phyloP scores from a whole-genome alignment of 192 early-diverging fungal species.

The Hyaloraphidium curvatum region DNA sequence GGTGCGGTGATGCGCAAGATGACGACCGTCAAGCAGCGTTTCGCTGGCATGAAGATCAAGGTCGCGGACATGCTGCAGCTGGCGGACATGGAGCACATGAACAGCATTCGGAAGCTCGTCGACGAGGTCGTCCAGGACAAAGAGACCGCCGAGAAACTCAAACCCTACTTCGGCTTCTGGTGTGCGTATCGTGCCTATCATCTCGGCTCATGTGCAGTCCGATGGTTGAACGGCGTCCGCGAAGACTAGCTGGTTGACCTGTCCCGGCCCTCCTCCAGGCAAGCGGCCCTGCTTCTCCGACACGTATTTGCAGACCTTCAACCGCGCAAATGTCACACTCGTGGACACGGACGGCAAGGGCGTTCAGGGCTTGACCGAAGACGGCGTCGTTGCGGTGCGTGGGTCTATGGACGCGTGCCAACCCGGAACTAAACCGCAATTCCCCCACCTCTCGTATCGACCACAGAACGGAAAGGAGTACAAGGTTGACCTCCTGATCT shows the following conservation, averaged over 20 bases:
- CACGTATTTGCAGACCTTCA: neutral
- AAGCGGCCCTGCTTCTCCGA: neutral
- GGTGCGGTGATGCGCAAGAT: neutral
- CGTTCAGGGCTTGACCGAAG: neutral
- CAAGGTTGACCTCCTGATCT: neutral
- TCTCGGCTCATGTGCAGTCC: too few relatives aligned
- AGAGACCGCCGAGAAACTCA: neutral
- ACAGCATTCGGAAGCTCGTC: neutral
- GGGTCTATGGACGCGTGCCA: too few relatives aligned
- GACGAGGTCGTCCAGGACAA: neutral
- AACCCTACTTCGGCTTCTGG: neutral
- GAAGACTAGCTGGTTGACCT: too few relatives aligned
- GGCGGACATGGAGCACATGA: neutral
- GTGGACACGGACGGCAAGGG: slow-evolving; percentile 2
- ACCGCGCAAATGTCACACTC: neutral
- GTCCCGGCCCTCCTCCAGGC: too few relatives aligned
- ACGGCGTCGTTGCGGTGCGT: neutral
- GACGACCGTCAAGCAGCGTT: too few relatives aligned
- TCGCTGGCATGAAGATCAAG: too few relatives aligned
- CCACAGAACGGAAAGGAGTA: slow-evolving; percentile 2
- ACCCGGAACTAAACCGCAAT: too few relatives aligned
- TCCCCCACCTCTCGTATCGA: too few relatives aligned
- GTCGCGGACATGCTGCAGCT: neutral
- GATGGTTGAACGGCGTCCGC: too few relatives aligned
- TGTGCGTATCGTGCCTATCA: too few relatives aligned